Evolutionary conservation across 768 basidiomycete species (phyloP).

Genomic region (Asterophora lycoperdoides): DNA sequence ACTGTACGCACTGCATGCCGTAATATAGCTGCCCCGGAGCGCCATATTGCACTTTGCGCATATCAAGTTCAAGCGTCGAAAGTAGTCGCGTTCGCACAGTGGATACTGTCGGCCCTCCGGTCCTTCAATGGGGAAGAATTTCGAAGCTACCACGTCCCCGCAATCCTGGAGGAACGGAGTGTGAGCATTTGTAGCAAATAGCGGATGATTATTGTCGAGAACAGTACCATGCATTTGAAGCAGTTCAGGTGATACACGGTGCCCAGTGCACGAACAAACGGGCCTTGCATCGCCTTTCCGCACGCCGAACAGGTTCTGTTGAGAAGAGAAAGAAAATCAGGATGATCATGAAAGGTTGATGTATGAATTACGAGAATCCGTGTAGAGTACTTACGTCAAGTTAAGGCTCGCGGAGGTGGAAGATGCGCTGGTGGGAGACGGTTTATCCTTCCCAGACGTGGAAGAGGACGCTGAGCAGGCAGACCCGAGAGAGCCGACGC

Average conservation of each 20-base stretch:
- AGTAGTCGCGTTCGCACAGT: conserved; percentile 98
- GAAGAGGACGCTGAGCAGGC: conserved; percentile 52
- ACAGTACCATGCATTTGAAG: conserved; percentile 92
- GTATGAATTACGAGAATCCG: conserved; percentile 4
- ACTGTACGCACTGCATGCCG: conserved; percentile 80
- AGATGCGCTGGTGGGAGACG: conserved; percentile 49
- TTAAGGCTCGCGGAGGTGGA: conserved; percentile 53
- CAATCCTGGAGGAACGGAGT: conserved; percentile 65
- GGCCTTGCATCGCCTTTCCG: conserved; percentile 83
- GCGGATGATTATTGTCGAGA: conserved; percentile 10
- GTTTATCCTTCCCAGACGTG: conserved; percentile 33
- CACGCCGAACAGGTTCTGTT: conserved; percentile 72
- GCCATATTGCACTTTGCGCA: conserved; percentile 96
- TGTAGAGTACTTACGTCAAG: conserved; percentile 48
- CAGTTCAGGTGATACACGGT: conserved; percentile 96
- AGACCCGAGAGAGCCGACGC: conserved; percentile 48
- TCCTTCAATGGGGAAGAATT: conserved; percentile 98
- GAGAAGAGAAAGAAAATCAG: conserved; percentile 24
- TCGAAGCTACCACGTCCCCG: conserved; percentile 91
- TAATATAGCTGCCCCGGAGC: conserved; percentile 95
- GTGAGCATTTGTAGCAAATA: background rate
- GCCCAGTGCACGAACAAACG: conserved; percentile 92
- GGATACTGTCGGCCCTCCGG: conserved; percentile 85
- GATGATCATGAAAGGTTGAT: conserved; percentile 16
- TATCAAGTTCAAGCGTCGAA: conserved; percentile 91